Percentiles rank a stretch among this genome's conserved stretches.
Evolutionary conservation across 2,329 filamentous ascomycete species (phyloP).

Genomic region (Coniochaeta prunicola): DNA sequence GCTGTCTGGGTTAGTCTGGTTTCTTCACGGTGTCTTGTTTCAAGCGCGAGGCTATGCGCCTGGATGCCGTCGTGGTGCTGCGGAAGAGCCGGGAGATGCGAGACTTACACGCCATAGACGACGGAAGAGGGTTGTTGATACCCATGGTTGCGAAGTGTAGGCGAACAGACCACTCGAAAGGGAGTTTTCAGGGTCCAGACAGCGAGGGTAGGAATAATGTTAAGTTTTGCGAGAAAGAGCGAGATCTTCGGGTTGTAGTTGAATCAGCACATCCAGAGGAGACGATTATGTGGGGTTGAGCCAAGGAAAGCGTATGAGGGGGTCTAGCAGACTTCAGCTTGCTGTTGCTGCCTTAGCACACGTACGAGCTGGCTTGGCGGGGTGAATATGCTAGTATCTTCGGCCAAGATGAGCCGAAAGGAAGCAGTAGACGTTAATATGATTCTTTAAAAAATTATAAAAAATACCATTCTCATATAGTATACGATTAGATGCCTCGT

Average conservation of each 20-base stretch:
- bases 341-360: background rate
- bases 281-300: background rate
- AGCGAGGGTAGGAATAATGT: background rate
- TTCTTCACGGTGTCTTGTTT: background rate
- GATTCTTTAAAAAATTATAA: too few relatives aligned
- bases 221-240: background rate
- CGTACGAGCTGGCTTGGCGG: background rate
- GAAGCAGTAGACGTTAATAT: background rate
- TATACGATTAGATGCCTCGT: background rate
- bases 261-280: background rate
- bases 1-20: slow-evolving; percentile 43
- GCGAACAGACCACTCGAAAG: background rate
- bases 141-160: slow-evolving; percentile 37
- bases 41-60: background rate
- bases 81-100: slow-evolving; percentile 9
- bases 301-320: background rate
- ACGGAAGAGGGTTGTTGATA: slow-evolving; percentile 59
- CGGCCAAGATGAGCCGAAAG: background rate
- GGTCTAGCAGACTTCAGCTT: too few relatives aligned
- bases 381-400: background rate
- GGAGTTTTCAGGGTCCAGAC: background rate
- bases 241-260: background rate
- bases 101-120: slow-evolving; percentile 60
- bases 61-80: background rate
- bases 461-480: background rate